These are phyloP conservation scores for Echeveria elegans DNA, from an alignment of 164 flowering plant genomes.

Conservation along the genomic window DNA sequence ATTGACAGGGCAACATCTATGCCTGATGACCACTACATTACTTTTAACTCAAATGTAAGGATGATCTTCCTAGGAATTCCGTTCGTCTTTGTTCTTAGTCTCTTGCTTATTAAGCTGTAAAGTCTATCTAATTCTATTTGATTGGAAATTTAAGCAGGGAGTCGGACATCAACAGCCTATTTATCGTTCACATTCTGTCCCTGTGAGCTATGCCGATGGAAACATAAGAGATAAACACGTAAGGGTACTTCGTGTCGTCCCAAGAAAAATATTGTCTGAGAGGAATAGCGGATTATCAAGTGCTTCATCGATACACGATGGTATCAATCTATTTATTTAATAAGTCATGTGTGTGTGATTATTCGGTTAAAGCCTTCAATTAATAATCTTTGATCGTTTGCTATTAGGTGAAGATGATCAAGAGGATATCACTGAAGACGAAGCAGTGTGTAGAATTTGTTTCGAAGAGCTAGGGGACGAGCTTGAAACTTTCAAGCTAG, in stretches of 20 bases:
- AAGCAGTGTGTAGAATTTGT: too few relatives aligned
- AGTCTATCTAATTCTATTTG: too few relatives aligned
- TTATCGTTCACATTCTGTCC: not conserved
- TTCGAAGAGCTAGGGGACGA: too few relatives aligned
- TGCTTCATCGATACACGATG: not conserved
- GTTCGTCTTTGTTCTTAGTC: too few relatives aligned
- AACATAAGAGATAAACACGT: not conserved
- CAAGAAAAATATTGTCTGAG: not conserved
- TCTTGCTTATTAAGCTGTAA: too few relatives aligned
- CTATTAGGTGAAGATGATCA: slow-evolving; percentile 1
- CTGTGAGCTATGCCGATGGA: not conserved
- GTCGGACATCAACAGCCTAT: not conserved
- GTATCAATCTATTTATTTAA: not conserved
- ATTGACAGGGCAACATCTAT: too few relatives aligned
- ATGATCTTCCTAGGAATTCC: too few relatives aligned
- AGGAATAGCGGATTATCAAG: not conserved
- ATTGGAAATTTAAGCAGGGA: not conserved
- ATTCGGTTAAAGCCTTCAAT: not conserved
- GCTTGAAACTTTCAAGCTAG: too few relatives aligned
- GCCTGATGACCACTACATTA: too few relatives aligned
- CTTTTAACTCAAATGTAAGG: too few relatives aligned
- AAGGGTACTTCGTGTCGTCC: slow-evolving; percentile 4
- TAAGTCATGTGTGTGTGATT: not conserved
- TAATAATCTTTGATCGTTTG: not conserved
- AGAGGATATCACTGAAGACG: not conserved